Conservation (phyloP, 2,329 filamentous ascomycete species). For the Ophiosphaerella narmari region DNA sequence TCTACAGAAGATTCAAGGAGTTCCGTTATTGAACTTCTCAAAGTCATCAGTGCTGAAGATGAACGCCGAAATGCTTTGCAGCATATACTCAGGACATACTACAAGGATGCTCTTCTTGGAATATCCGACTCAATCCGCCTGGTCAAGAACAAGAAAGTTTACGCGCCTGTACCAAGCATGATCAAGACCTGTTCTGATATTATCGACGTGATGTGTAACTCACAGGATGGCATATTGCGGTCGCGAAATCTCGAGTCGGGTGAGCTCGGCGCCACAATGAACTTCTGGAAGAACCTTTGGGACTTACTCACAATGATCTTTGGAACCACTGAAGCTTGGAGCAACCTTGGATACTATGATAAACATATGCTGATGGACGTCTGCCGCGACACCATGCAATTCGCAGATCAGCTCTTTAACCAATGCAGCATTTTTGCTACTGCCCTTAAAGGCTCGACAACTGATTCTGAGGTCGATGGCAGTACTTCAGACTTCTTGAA, state of each 20-base stretch:
- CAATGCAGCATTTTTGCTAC: slow-evolving; percentile 83
- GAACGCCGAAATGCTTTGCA: slow-evolving; percentile 64
- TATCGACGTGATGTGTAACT: slow-evolving; percentile 66
- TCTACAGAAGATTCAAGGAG: slow-evolving; percentile 79
- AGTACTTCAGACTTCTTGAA: slow-evolving; percentile 49
- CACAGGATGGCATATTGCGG: slow-evolving; percentile 65
- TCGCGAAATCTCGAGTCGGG: slow-evolving; percentile 61
- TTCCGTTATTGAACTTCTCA: slow-evolving; percentile 79
- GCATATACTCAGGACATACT: slow-evolving; percentile 62
- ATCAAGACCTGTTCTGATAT: slow-evolving; percentile 66
- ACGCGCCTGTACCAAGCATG: slow-evolving; percentile 63
- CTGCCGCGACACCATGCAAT: slow-evolving; percentile 92
- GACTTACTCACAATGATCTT: slow-evolving; percentile 79
- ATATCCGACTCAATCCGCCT: slow-evolving; percentile 61
- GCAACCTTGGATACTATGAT: slow-evolving; percentile 65
- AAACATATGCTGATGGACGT: slow-evolving; percentile 86
- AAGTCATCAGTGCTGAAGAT: slow-evolving; percentile 75
- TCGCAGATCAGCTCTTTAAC: slow-evolving; percentile 82
- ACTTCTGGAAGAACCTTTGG: slow-evolving; percentile 88
- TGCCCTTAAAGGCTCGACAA: slow-evolving; percentile 57
- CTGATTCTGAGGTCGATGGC: slow-evolving; percentile 42
- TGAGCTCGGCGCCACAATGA: slow-evolving; percentile 69
- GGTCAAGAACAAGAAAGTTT: slow-evolving; percentile 61
- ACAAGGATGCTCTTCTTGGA: slow-evolving; percentile 60
- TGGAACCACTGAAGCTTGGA: slow-evolving; percentile 82